phyloP scores from a whole-genome alignment of 768 basidiomycete genomes.

The Termitomyces bulborhizus region DNA sequence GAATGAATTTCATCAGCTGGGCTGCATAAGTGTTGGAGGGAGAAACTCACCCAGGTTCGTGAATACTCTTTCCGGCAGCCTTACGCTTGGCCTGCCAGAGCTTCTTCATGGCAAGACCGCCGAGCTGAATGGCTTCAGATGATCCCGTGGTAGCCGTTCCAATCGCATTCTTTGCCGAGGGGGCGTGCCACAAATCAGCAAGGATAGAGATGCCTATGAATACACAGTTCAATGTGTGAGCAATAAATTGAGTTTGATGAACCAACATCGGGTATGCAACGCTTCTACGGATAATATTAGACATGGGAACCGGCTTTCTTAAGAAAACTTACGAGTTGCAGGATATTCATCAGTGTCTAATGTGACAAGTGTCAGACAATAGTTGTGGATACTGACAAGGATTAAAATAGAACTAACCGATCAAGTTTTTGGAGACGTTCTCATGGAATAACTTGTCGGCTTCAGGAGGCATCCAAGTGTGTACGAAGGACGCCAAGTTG shows the following conservation, averaged over 20 bases:
- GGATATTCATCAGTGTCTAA: conserved; percentile 59
- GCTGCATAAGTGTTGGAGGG: background rate
- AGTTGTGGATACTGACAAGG: background rate
- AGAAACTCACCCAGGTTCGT: conserved; percentile 59
- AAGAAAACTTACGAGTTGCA: conserved; percentile 40
- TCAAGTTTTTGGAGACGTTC: conserved; percentile 63
- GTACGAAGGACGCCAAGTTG: conserved; percentile 59
- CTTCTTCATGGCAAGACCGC: conserved; percentile 70
- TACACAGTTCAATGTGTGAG: background rate
- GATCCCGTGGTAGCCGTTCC: conserved; percentile 71
- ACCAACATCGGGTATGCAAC: conserved; percentile 46
- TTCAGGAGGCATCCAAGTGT: conserved; percentile 57
- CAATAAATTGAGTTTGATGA: background rate
- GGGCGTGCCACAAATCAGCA: conserved; percentile 66
- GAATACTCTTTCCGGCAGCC: conserved; percentile 60
- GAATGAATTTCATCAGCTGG: background rate
- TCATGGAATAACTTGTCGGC: conserved; percentile 51
- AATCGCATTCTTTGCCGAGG: conserved; percentile 52
- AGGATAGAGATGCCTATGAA: conserved; percentile 32
- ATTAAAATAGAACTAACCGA: conserved; percentile 24
- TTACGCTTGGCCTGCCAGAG: conserved; percentile 66
- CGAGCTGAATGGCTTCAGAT: conserved; percentile 68
- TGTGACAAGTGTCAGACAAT: background rate
- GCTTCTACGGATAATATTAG: conserved; percentile 25
- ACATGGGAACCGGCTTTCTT: background rate